Evolutionary conservation across 1,284 basidiomycete species (phyloP).

Genomic region (Cryptococcus sp.): DNA sequence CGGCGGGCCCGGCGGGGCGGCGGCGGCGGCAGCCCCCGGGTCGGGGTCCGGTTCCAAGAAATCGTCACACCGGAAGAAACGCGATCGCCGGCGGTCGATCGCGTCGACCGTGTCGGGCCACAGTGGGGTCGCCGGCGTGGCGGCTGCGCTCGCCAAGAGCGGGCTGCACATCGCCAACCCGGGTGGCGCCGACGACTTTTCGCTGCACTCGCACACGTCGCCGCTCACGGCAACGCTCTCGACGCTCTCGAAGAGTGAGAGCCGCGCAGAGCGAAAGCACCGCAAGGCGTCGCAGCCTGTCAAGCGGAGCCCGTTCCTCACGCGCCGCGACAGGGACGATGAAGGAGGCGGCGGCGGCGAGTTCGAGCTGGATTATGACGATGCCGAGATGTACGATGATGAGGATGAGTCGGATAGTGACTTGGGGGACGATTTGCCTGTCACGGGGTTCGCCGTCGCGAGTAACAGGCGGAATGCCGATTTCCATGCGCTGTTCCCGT

Average conservation of each 20-base stretch:
- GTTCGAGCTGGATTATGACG: slow-evolving; percentile 59
- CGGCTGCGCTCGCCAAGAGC: slow-evolving; percentile 38
- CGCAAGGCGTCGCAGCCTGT: background rate
- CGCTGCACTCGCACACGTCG: slow-evolving; percentile 1
- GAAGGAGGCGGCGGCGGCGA: slow-evolving; percentile 7
- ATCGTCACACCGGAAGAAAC: slow-evolving; percentile 19
- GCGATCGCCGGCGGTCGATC: slow-evolving; percentile 24
- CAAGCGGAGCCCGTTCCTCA: slow-evolving; percentile 24
- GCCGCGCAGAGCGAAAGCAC: too few species aligned
- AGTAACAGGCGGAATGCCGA: slow-evolving; percentile 92
- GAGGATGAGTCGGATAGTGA: slow-evolving; percentile 54
- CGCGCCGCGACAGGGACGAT: slow-evolving; percentile 9
- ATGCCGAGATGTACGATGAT: slow-evolving; percentile 54
- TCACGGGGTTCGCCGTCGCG: slow-evolving; percentile 92
- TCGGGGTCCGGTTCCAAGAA: slow-evolving; percentile 17
- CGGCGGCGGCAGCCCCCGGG: too few species aligned
- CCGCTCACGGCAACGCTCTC: too few species aligned
- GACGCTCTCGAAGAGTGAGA: too few species aligned
- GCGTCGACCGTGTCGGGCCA: slow-evolving; percentile 20
- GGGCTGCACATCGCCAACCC: slow-evolving; percentile 28
- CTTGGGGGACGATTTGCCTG: slow-evolving; percentile 58
- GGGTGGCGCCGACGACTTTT: slow-evolving; percentile 5
- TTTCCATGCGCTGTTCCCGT: slow-evolving; percentile 88
- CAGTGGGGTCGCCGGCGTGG: slow-evolving; percentile 23
- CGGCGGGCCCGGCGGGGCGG: too few species aligned